A percentile compares a stretch with the other conserved stretches of the same genome.
Evolutionary conservation across 2,329 filamentous ascomycete genomes (phyloP).

Genomic region (Fusarium newnesense): DNA sequence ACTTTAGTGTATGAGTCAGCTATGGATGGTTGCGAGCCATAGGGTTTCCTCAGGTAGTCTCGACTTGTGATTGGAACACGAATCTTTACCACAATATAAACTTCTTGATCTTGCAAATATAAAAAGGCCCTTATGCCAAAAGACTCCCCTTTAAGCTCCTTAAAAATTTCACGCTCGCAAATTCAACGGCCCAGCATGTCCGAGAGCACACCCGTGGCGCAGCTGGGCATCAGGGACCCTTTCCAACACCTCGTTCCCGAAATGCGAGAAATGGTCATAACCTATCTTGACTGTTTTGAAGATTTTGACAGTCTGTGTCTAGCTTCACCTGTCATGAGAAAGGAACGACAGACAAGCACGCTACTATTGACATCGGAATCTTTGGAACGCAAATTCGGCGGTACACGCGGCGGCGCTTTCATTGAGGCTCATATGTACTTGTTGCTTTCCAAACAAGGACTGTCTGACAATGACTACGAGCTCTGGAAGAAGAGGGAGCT

Average conservation of each 20-base stretch:
- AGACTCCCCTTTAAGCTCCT: too few species aligned
- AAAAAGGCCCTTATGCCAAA: neutral
- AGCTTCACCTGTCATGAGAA: neutral
- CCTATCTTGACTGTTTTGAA: neutral
- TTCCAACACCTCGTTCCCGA: neutral
- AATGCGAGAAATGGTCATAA: neutral
- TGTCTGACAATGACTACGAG: neutral
- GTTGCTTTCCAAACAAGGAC: neutral
- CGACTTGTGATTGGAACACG: neutral
- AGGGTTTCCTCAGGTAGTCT: neutral
- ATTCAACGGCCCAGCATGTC: too few species aligned
- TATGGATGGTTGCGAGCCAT: too few species aligned
- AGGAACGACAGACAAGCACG: neutral
- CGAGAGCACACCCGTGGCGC: rapidly evolving
- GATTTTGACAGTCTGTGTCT: neutral
- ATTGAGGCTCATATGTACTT: neutral
- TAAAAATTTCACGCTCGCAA: neutral
- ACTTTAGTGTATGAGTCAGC: neutral
- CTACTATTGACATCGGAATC: neutral
- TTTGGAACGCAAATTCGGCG: neutral
- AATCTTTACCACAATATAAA: neutral
- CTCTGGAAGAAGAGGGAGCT: neutral
- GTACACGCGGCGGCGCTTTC: neutral
- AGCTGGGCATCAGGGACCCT: neutral
- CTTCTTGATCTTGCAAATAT: neutral